Conservation (phyloP, 805 yeast species). For the Lipomyces sp. region DNA sequence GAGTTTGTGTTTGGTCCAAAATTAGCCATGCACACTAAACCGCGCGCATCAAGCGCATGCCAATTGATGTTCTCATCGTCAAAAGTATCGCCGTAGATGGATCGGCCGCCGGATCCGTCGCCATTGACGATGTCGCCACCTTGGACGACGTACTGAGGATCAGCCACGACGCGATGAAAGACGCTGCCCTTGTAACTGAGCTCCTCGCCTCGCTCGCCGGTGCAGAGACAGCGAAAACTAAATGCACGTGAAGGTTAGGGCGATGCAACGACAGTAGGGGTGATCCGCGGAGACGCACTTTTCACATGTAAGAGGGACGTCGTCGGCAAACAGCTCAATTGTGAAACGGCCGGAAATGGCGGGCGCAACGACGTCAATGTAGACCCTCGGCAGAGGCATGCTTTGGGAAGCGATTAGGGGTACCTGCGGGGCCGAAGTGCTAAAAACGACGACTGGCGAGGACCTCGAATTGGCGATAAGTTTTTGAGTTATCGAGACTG, state of each 20-base stretch:
- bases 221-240: constrained; percentile 65
- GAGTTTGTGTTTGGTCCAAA: constrained; percentile 70
- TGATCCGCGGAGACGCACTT: constrained; percentile 3
- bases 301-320: constrained; percentile 21
- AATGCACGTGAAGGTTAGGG: not conserved
- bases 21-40: constrained; percentile 68
- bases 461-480: too few species aligned
- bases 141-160: constrained; percentile 66
- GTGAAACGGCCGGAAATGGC: constrained; percentile 18
- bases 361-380: constrained; percentile 16
- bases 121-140: constrained; percentile 74
- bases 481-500: too few species aligned
- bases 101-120: constrained; percentile 62
- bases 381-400: constrained; percentile 23
- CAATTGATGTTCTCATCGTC: constrained; percentile 68
- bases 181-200: constrained; percentile 62
- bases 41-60: constrained; percentile 59
- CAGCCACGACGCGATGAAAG: constrained; percentile 70
- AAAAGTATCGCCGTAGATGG: constrained; percentile 67
- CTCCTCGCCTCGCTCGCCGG: constrained; percentile 61
- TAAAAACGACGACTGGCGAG: too few species aligned
- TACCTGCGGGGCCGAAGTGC: too few species aligned
- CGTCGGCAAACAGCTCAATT: constrained; percentile 19
- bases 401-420: too few species aligned
- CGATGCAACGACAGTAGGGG: too few species aligned